Percentiles rank a stretch among this genome's conserved stretches.
These are phyloP conservation scores for Xylariaceae sp. DNA, from an alignment of 2,329 filamentous ascomycete genomes.

Conservation along the genomic window DNA sequence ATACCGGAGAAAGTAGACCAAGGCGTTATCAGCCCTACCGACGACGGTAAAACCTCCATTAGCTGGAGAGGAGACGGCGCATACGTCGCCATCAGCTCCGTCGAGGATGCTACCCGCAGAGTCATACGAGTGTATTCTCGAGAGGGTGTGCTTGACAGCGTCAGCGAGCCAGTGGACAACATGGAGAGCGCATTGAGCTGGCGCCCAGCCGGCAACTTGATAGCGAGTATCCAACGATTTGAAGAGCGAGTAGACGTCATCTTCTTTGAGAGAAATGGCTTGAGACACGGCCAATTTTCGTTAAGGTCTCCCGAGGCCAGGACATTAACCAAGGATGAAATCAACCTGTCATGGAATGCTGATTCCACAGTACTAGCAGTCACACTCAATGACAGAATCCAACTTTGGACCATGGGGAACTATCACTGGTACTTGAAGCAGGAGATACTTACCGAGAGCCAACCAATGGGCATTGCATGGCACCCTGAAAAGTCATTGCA, in stretches of 20 bases:
- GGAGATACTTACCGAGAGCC: conserved; percentile 56
- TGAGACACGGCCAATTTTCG: conserved; percentile 92
- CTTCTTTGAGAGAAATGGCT: conserved; percentile 96
- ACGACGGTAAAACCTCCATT: conserved; percentile 68
- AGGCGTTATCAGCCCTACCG: conserved; percentile 68
- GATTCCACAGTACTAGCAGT: conserved; percentile 90
- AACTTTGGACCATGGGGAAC: conserved; percentile 95
- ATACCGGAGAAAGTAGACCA: conserved; percentile 89
- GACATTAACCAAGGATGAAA: conserved; percentile 50
- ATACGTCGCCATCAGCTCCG: conserved; percentile 78
- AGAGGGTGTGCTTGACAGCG: conserved; percentile 85
- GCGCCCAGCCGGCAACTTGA: conserved; percentile 84
- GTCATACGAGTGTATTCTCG: conserved; percentile 86
- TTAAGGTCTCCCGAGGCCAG: conserved; percentile 62
- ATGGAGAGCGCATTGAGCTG: conserved; percentile 86
- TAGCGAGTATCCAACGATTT: conserved; percentile 78
- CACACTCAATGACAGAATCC: conserved; percentile 67
- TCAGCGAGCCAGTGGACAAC: conserved; percentile 89
- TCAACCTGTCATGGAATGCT: conserved; percentile 78
- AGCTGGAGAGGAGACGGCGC: conserved; percentile 95
- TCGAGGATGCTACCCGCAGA: conserved; percentile 66
- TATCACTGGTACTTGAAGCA: conserved; percentile 99
- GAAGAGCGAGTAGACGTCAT: conserved; percentile 70
- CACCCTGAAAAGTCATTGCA: conserved; percentile 79
- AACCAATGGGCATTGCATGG: conserved; percentile 55